These are phyloP conservation scores for Diaporthe eres DNA, from an alignment of 2,329 filamentous ascomycete species.

Conservation along the genomic window DNA sequence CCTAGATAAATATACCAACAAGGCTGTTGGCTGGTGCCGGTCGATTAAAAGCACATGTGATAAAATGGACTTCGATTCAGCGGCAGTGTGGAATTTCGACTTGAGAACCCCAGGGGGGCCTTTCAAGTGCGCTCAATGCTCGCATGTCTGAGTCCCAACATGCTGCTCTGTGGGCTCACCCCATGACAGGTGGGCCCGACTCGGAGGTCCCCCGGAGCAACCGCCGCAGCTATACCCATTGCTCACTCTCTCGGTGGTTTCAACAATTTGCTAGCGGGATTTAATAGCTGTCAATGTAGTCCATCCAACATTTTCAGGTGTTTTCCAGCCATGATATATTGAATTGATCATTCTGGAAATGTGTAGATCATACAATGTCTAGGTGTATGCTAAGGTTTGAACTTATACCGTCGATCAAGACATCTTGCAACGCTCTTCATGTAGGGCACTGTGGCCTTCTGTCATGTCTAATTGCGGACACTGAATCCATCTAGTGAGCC, in stretches of 20 bases:
- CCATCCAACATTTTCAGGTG: background rate
- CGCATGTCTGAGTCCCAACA: background rate
- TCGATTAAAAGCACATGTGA: background rate
- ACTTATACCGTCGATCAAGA: slow-evolving; percentile 66
- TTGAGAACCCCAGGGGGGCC: background rate
- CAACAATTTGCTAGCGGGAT: background rate
- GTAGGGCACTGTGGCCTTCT: too few species aligned
- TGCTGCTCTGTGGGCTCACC: background rate
- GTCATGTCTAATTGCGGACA: background rate
- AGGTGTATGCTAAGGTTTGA: slow-evolving; percentile 69
- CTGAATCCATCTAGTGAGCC: slow-evolving; percentile 6
- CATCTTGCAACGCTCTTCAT: slow-evolving; percentile 66
- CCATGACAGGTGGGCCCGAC: background rate
- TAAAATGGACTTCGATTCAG: background rate
- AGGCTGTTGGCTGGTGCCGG: background rate
- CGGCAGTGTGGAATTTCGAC: background rate
- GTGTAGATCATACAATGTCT: slow-evolving; percentile 64
- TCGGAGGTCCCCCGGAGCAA: background rate
- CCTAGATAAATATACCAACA: background rate
- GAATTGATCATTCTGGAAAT: slow-evolving; percentile 59
- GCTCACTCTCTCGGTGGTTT: background rate
- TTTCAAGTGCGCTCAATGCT: background rate
- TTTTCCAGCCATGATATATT: slow-evolving; percentile 28
- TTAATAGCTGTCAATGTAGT: background rate
- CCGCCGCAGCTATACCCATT: background rate